Percentiles rank a stretch among this genome's conserved stretches.
Conservation (phyloP, 73 alveolate genomes). For the Paramecium biaurelia region DNA sequence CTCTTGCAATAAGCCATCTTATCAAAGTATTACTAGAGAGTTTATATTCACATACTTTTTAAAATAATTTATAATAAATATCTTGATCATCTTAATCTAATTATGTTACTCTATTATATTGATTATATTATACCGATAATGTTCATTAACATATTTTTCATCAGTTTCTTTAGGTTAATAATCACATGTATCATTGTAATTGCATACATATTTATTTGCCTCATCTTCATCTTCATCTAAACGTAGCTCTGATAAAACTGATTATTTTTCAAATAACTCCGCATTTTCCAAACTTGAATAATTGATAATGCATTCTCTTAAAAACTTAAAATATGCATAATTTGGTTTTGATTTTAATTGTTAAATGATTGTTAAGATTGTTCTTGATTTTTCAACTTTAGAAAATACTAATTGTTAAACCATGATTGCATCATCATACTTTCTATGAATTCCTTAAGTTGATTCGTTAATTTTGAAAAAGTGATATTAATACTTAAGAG, state of each 20-base stretch:
- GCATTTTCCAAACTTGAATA: not conserved
- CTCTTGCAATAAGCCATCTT: slow-evolving; percentile 29
- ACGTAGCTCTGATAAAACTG: not conserved
- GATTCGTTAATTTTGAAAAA: not conserved
- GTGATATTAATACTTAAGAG: not conserved
- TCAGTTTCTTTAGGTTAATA: not conserved
- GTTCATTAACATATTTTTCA: not conserved
- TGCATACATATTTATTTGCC: not conserved
- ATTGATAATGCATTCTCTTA: slow-evolving; percentile 5
- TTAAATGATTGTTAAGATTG: not conserved
- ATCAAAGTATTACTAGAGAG: slow-evolving; percentile 7
- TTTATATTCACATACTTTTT: not conserved
- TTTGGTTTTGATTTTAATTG: not conserved
- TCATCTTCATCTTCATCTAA: not conserved
- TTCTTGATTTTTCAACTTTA: not conserved
- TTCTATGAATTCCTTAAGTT: not conserved
- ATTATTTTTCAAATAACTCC: not conserved
- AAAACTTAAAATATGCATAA: not conserved
- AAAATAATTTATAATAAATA: not conserved
- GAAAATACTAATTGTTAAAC: not conserved
- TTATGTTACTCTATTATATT: not conserved
- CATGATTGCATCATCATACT: not conserved
- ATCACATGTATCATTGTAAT: not conserved
- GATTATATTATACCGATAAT: not conserved
- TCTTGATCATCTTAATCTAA: slow-evolving; percentile 11